Percentiles rank a stretch among this genome's conserved stretches.
These are phyloP conservation scores for Ilyonectria destructans DNA, from an alignment of 2,329 filamentous ascomycete genomes.

Conservation along the genomic window DNA sequence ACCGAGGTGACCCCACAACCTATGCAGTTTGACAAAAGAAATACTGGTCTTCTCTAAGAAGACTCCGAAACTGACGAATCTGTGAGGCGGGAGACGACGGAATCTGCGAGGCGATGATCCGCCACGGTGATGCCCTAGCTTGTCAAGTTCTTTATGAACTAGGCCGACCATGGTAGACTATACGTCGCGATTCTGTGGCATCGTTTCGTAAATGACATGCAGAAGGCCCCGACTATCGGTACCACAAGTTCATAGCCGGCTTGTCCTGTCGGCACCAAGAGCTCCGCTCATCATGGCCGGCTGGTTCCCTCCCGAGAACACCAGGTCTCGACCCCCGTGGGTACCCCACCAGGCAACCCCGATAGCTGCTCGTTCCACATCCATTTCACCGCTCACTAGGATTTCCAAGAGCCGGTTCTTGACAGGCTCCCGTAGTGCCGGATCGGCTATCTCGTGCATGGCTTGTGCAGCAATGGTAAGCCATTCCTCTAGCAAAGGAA, in stretches of 20 bases:
- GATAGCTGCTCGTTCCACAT: slow-evolving; percentile 84
- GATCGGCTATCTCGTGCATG: slow-evolving; percentile 76
- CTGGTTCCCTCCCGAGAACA: slow-evolving; percentile 54
- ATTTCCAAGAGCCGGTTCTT: slow-evolving; percentile 85
- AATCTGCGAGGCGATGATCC: background rate
- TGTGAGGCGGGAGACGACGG: background rate
- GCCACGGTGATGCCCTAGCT: background rate
- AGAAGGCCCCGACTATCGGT: background rate
- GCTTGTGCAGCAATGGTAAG: slow-evolving; percentile 80
- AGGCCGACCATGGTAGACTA: background rate
- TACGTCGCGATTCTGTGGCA: background rate
- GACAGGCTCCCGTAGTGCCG: slow-evolving; percentile 74
- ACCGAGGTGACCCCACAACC: background rate
- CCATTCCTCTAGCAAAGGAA: slow-evolving; percentile 84
- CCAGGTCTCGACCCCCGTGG: slow-evolving; percentile 68
- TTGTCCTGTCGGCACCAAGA: slow-evolving; percentile 54
- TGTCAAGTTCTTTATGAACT: background rate
- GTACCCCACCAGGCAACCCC: slow-evolving; percentile 91
- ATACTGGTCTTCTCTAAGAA: background rate
- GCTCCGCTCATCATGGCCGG: slow-evolving; percentile 71
- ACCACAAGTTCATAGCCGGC: slow-evolving; percentile 54
- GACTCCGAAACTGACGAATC: background rate
- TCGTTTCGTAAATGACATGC: background rate
- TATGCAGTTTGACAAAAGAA: background rate
- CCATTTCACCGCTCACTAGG: slow-evolving; percentile 87